Base-by-base conservation (phyloP, 169 alveolate species). In the Eimeria sp. region DNA sequence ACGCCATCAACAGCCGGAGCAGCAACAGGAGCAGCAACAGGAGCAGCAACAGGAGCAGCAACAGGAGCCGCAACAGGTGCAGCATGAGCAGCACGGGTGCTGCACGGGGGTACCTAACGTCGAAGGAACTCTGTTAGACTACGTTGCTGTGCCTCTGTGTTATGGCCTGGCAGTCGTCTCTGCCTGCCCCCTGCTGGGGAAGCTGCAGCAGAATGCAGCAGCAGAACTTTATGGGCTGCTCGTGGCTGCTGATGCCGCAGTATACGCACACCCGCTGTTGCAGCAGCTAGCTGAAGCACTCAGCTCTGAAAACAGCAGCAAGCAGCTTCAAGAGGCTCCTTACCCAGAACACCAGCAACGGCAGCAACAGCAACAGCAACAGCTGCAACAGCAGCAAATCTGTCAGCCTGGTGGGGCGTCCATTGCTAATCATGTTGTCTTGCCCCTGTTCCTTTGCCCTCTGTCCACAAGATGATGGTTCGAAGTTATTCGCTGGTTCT, bases 161-260 rank as follows among this genome's bases (percentile, higher is more conserved):
- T 93, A 93, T 45, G 96, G 94, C 34, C 80, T 93, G 11, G 80
- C 93, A 2, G 96, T 49, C 16, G 73, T 93, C 43, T 45, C 82
- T 16, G 87, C 61, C 14, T 65, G 70, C 34, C 94, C 96, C 70
- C 83, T 86, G 88, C 88, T 75, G 5, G 67, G 94, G 11, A 13
- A 10, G 92, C 89, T 93, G 86, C 94, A 82, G 94, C 84, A 67
- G 70, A 65, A 49, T 10, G 96, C 88, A 6, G 65, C 82, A 18
- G 82, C 94, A 30, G 88, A 80, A 14, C 91, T 93, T 10, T 83
- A 93, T 65, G 57, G 80, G 54, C 61, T 93, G 89, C 92, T 93
- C 34, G 43, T 58, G n/a, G 93, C 83, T 20, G 93, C 93, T 58
- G 93, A 87, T 63, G 82, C 93, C 61, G 93, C 93, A 25, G 93